Conservation (phyloP, 305 asterid species). For the Fraxinus latifolia region DNA sequence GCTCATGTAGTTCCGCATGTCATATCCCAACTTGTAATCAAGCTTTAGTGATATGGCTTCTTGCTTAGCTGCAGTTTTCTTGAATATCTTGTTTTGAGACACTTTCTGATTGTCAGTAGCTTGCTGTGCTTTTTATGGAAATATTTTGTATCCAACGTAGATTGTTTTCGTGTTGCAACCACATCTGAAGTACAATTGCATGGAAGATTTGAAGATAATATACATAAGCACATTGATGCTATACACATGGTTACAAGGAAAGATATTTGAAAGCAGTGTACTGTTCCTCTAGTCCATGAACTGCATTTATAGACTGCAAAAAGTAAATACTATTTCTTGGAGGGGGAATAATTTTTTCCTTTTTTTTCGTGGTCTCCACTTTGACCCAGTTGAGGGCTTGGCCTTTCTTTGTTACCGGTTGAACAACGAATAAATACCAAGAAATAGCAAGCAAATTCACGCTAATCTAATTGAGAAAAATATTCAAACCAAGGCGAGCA, state of each 20-base stretch:
- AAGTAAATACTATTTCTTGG: neutral
- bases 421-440: neutral
- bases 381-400: neutral
- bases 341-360: too few species aligned
- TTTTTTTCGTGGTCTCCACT: neutral
- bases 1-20: neutral
- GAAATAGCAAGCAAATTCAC: neutral
- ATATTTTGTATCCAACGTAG: neutral
- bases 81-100: neutral
- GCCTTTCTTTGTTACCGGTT: neutral
- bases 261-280: neutral
- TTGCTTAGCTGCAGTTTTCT: neutral
- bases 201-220: neutral
- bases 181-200: neutral
- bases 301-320: neutral
- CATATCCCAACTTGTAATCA: neutral
- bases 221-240: neutral
- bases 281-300: neutral
- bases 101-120: neutral
- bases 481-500: neutral
- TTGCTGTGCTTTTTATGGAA: neutral
- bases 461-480: neutral
- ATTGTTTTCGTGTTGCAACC: neutral
- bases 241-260: neutral
- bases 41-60: neutral